Evolutionary conservation across 139 green algal genomes (phyloP), one percentile per base, ranked within the genome.

Genomic region (Haematococcus lacustris): DNA sequence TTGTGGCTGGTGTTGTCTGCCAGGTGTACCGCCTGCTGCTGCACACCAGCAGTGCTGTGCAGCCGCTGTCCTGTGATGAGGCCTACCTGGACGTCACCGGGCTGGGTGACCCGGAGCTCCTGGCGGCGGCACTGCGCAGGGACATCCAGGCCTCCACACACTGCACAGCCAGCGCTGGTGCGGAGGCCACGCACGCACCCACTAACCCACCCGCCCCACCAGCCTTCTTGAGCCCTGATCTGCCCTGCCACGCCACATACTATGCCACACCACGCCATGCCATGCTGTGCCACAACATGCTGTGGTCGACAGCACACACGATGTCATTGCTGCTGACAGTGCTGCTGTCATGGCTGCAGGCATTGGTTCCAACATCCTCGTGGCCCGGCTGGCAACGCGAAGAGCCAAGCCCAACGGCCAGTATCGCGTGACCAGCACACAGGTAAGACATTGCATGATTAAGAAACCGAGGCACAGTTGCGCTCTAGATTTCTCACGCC

Each of bases 31-130:
- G 76, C 40, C 92, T 93, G 26, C 71, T 97, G 30, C 78, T 96
- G 78, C 68, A 76, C 26, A 66, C 86, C 77, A 93, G 80, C 3
- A 61, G 78, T 1, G 72, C 75, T 25, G 90, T 97, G 51, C 85
- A 96, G 83, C 90, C 94, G 3, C 64, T 98, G 37, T 96, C 87
- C 40, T 95, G 87, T 75, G 95, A 99, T 71, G 95, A 99, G 79
- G 94, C 95, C 13, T 97, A 89, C 68, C 69, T 98, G 63, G 95
- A 99, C 75, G 68, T 97, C 13, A 97, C 90, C 2, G 88, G 89
- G 4, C 68, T 95, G 6, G 83, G 80, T 3, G 87, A 97, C 61
- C 82, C 88, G 0, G 41, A 82, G 25, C 53, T 70, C 17, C 65
- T 96, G 1, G 86, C 82, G 1, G 61, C 50, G 1, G 35, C 23